These are phyloP conservation scores for Petasospora rhodanensis DNA, from an alignment of 1,139 yeast genomes.

Conservation along the genomic window DNA sequence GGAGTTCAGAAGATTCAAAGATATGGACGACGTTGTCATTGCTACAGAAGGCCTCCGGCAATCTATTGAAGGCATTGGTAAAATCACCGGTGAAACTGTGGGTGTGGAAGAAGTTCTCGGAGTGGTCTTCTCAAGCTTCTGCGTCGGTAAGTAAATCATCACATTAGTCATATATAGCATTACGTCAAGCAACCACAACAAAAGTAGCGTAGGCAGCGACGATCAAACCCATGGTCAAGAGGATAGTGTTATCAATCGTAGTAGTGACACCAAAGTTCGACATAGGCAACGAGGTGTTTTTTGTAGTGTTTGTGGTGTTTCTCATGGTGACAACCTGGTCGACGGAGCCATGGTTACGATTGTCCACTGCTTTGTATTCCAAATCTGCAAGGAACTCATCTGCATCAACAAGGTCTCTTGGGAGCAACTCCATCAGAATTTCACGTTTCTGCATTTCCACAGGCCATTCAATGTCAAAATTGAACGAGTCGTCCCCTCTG, in stretches of 20 bases:
- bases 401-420: background rate
- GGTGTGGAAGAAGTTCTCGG: slow-evolving; percentile 91
- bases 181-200: no score
- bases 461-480: slow-evolving; percentile 12
- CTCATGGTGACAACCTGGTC: no score
- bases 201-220: background rate
- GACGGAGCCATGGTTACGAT: no score
- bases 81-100: slow-evolving; percentile 83
- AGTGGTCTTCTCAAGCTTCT: slow-evolving; percentile 84
- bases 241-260: background rate
- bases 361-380: no score
- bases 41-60: slow-evolving; percentile 74
- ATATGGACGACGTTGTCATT: slow-evolving; percentile 66
- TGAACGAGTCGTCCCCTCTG: slow-evolving; percentile 11
- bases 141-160: slow-evolving; percentile 73
- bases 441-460: slow-evolving; percentile 1
- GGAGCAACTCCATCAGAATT: background rate
- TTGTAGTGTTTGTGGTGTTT: no score
- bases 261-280: background rate
- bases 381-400: background rate
- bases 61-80: slow-evolving; percentile 85
- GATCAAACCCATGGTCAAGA: background rate
- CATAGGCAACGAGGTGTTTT: no score
- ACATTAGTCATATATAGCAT: background rate
- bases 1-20: slow-evolving; percentile 48